Base-by-base conservation (phyloP, 2,329 filamentous ascomycete genomes). In the Metarhizium album region DNA sequence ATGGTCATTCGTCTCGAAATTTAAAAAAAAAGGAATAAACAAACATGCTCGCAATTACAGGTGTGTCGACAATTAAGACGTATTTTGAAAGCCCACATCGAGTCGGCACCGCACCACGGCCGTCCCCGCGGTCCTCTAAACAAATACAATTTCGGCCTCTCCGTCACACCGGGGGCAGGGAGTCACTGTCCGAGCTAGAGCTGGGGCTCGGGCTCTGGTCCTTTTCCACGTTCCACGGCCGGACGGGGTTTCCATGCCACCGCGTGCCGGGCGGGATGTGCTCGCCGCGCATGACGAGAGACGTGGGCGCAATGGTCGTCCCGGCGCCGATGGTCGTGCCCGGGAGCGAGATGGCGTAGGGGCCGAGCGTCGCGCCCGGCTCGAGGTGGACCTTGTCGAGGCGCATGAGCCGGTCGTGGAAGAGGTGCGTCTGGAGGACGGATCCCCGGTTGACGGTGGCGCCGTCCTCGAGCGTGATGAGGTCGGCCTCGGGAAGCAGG, bases 331-430 rank as follows among this genome's bases (percentile, higher is more conserved):
- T 55, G 27, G 50, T 49, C 7, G 56, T 57, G 5, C 53, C 56
- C 1, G 57, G 57, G 4, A 59, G 56, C 16, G 57, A 42, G 4
- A 57, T 57, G 8, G 57, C 48, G 3, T 50, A 49, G 0, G 57
- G 56, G 2, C 54, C 57, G 16, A 59, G 55, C 2, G 56, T 58
- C 6, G 57, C 57, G 7, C 57, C 57, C 2, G 47, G 37, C 18
- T 53, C 40, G 18, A 59, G 54, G n/a, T 43, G 45, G 22, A 59
- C 54, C 27, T 49, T 51, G 52, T 57, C 57, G 11, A 59, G 53
- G 3, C 56, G 56, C 57, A 59, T 59, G 20, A 59, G 46, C 8
- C 57, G 49, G 33, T 59, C 57, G 48, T 59, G 57, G 50, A 59
- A 59, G 13, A 59, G 38, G 24, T 59, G 57, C 0, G 57, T 59